Conservation (phyloP, 805 yeast genomes). For the Debaryomyces castellii region DNA sequence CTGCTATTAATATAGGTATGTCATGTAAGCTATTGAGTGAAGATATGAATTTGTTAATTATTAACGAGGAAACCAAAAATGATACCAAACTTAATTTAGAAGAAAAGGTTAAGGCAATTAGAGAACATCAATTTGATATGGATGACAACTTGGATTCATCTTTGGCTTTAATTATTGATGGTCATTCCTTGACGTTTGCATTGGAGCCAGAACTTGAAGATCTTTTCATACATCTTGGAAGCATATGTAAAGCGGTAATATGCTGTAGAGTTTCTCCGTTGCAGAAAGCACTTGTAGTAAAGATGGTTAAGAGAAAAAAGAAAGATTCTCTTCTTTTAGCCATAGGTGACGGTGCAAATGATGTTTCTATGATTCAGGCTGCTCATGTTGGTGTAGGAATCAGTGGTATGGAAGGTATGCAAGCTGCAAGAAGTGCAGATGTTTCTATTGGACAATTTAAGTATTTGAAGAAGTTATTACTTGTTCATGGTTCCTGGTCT, state of each 20-base stretch:
- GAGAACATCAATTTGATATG: conserved; percentile 60
- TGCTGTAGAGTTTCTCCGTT: conserved; percentile 98
- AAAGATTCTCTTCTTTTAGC: conserved; percentile 77
- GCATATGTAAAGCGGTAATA: conserved; percentile 89
- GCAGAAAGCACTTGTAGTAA: conserved; percentile 94
- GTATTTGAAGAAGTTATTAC: conserved; percentile 73
- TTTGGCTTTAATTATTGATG: conserved; percentile 90
- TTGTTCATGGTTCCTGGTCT: conserved; percentile 98
- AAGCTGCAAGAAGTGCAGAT: conserved; percentile 98
- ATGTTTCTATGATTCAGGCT: conserved; percentile 98
- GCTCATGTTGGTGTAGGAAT: conserved; percentile 99
- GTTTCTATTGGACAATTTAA: conserved; percentile 95
- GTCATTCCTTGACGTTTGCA: conserved; percentile 85
- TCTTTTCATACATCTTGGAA: conserved; percentile 73
- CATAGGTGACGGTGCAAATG: conserved; percentile 99
- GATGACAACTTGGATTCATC: conserved; percentile 64
- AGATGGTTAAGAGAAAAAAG: conserved; percentile 80
- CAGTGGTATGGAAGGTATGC: conserved; percentile 99
- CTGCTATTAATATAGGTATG: conserved; percentile 98
- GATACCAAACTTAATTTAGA: conserved; percentile 72
- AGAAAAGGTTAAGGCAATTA: conserved; percentile 74
- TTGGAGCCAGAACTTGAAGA: conserved; percentile 79
- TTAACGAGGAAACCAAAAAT: conserved; percentile 80
- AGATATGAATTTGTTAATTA: conserved; percentile 89
- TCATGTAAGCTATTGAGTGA: conserved; percentile 91